phyloP scores from a whole-genome alignment of 1,139 yeast genomes.

The Lodderomyces orthopsilosis region DNA sequence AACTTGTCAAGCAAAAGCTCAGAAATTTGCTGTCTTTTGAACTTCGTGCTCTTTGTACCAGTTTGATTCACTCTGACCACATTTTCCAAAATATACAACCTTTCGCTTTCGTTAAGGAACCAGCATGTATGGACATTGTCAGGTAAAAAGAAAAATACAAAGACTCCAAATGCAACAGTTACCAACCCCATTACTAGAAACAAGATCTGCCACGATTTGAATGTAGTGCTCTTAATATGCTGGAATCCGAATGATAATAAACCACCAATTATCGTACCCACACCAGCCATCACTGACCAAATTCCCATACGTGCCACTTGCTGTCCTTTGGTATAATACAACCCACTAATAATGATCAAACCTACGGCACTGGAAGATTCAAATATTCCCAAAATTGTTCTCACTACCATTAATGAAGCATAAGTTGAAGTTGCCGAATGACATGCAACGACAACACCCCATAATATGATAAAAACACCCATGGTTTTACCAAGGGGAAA shows the following conservation, averaged over 20 bases:
- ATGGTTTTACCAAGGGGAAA: constrained; percentile 41
- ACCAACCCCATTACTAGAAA: constrained; percentile 37
- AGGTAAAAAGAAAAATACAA: constrained; percentile 28
- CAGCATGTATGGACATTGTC: constrained; percentile 30
- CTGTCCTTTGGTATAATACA: constrained; percentile 42
- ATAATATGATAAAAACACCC: constrained; percentile 32
- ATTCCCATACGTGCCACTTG: constrained; percentile 35
- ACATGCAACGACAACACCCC: constrained; percentile 42
- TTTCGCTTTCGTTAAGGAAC: constrained; percentile 29
- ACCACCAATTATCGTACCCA: constrained; percentile 41
- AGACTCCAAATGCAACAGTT: constrained; percentile 31
- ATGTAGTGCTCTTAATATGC: constrained; percentile 26
- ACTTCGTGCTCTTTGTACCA: constrained; percentile 29
- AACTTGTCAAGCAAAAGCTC: constrained; percentile 34
- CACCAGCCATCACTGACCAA: constrained; percentile 41
- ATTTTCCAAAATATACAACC: constrained; percentile 26
- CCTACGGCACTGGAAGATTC: constrained; percentile 49
- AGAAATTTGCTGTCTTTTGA: constrained; percentile 26
- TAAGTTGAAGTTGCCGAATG: constrained; percentile 35
- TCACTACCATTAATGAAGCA: constrained; percentile 39
- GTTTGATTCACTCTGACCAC: constrained; percentile 31
- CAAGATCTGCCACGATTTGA: constrained; percentile 40
- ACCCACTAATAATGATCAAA: constrained; percentile 37
- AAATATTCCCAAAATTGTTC: constrained; percentile 39
- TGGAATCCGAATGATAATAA: constrained; percentile 42